Evolutionary conservation across 2,329 filamentous ascomycete genomes (phyloP).

Genomic region (Beauveria scarabaeidicola): DNA sequence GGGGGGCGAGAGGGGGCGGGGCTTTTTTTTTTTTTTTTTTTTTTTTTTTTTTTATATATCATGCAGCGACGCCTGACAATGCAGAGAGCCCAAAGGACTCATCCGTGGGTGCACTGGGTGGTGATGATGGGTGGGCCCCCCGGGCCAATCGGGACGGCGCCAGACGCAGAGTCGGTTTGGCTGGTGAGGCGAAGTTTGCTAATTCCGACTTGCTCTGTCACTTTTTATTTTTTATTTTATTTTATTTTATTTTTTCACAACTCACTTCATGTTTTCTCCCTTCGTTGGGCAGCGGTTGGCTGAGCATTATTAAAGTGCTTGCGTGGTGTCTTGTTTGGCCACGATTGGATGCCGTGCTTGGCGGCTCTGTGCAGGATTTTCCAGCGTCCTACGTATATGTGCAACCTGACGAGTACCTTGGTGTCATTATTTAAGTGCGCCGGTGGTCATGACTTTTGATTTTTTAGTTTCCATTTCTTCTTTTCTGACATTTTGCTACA

Average conservation of each 20-base stretch:
- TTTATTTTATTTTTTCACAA: too few relatives aligned
- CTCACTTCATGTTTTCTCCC: too few relatives aligned
- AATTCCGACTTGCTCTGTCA: too few relatives aligned
- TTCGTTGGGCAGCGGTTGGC: background rate
- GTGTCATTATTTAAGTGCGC: background rate
- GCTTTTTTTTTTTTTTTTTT: too few relatives aligned
- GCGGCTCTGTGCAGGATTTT: background rate
- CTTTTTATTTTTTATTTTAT: too few relatives aligned
- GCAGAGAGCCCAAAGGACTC: background rate
- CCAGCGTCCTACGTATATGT: background rate
- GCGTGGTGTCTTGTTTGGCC: background rate
- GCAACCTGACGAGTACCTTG: background rate
- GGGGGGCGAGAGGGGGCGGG: too few relatives aligned
- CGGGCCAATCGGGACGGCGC: background rate
- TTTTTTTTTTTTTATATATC: too few relatives aligned
- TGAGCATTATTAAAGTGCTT: background rate
- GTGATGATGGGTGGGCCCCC: background rate
- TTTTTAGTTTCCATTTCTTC: background rate
- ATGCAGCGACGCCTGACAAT: background rate
- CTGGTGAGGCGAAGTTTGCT: background rate
- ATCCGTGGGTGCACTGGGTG: too few relatives aligned
- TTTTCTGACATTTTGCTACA: background rate
- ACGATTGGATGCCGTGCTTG: constrained; percentile 16
- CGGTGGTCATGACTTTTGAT: background rate
- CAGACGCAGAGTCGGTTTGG: background rate